Conservation (phyloP, 257 asterid species). For the Thymus quinquecostatus region DNA sequence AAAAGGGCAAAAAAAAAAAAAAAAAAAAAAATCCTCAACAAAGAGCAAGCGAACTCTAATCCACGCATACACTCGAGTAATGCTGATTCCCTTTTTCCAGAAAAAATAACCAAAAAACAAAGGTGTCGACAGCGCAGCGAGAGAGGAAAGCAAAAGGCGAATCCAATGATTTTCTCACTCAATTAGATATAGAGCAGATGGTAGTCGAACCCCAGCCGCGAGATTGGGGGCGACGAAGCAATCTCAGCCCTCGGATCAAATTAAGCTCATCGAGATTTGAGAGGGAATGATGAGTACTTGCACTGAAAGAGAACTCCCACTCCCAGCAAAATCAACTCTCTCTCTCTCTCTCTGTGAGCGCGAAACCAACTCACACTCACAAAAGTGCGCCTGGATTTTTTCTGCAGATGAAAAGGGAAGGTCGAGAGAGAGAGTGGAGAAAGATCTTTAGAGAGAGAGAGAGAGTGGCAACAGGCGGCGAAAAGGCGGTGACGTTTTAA, state of each 20-base stretch:
- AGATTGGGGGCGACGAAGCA: constrained; percentile 30
- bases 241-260: constrained; percentile 43
- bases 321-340: neutral
- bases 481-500: constrained; percentile 50
- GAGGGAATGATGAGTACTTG: constrained; percentile 2
- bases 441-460: constrained; percentile 14
- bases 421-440: constrained; percentile 33
- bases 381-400: constrained; percentile 15
- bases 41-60: neutral
- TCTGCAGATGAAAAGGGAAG: constrained; percentile 25
- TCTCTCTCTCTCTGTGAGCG: too few species aligned
- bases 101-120: neutral
- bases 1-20: too few species aligned
- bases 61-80: constrained; percentile 12
- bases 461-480: constrained; percentile 43
- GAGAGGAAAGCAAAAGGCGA: constrained; percentile 18
- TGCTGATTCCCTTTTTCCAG: neutral
- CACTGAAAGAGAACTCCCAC: constrained; percentile 33
- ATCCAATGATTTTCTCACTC: constrained; percentile 34
- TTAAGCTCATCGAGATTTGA: constrained; percentile 36
- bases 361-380: constrained; percentile 23
- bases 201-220: constrained; percentile 39
- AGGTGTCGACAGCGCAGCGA: neutral
- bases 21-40: too few species aligned
- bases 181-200: constrained; percentile 31